Evolutionary conservation across 495 filamentous ascomycete genomes (phyloP).

Genomic region (Hypoxylon intermedium): DNA sequence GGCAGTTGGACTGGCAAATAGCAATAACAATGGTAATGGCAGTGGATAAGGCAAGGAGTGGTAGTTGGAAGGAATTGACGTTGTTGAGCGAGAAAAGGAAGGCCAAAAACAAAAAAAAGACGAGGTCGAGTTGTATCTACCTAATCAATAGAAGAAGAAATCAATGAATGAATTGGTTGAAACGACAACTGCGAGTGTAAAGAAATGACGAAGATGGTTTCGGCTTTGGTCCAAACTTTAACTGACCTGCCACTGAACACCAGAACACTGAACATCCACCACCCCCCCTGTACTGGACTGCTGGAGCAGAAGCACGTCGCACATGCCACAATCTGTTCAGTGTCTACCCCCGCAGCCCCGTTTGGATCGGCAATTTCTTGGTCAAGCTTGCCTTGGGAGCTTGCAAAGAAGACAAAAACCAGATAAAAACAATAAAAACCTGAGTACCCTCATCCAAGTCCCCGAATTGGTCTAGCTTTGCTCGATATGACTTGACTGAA

Average conservation of each 20-base stretch:
- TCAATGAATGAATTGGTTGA: not conserved
- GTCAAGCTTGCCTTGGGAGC: slow-evolving; percentile 12
- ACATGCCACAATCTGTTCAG: not conserved
- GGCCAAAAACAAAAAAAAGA: slow-evolving; percentile 4
- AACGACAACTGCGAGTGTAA: too few relatives aligned
- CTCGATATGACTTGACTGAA: not conserved
- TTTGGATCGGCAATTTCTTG: slow-evolving; percentile 28
- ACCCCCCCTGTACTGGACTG: not conserved
- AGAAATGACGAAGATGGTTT: slow-evolving; percentile 38
- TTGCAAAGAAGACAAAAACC: slow-evolving; percentile 6
- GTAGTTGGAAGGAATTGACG: not conserved
- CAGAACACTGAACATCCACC: too few relatives aligned
- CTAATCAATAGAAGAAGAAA: slow-evolving; percentile 3
- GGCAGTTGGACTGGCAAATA: not conserved
- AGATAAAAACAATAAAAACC: too few relatives aligned
- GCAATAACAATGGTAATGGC: too few relatives aligned
- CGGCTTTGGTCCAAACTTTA: slow-evolving; percentile 28
- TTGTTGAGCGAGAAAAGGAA: slow-evolving; percentile 6
- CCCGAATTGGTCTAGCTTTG: not conserved
- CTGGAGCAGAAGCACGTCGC: not conserved
- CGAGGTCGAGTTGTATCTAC: slow-evolving; percentile 2
- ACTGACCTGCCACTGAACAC: too few relatives aligned
- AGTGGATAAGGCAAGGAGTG: too few relatives aligned
- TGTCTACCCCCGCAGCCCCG: slow-evolving; percentile 13
- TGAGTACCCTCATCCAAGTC: not conserved